Base-by-base conservation (phyloP, 164 flowering plant species). In the Liriodendron chinense region DNA sequence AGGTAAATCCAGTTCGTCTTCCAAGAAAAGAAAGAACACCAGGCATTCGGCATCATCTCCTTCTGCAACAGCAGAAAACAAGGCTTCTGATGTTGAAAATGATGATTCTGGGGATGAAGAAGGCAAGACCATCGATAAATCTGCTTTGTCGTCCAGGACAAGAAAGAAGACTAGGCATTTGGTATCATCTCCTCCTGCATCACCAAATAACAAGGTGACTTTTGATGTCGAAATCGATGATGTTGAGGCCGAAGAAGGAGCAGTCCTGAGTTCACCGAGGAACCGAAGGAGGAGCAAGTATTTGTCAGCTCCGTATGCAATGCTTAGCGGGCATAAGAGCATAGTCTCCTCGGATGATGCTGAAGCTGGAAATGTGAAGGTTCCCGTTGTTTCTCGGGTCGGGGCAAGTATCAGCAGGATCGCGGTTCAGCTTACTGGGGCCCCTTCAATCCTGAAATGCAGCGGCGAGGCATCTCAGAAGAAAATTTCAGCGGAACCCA, bases 231-330 rank as follows among this genome's bases (percentile, higher is more conserved):
- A 50, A 20, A n/a, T 34, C 63, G 14, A 49, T 70, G 69, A 67
- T 16, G 69, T 16, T 6, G 53, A 57, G 59, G 68, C 48, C 50
- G 72, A 66, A 64, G 82, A 76, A 48, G 75, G 74, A 72, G 78
- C 76, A 74, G 71, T 84, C 12, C 68, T 67, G 75, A 62, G 61
- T 50, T 87, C 83, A 9, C 80, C 83, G 12, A 85, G 97, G 85
- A 88, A 84, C 75, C 75, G 95, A 66, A 91, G 84, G 85, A 94
- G 83, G 86, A 94, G 98, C 93, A 92, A 83, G 86, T 94, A 89
- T 75, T 79, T 94, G 75, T 90, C 97, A 2, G 87, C 84, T 78
- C 94, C 98, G n/a, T 91, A 86, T 72, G 79, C 88, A 10, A 83
- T 79, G 70, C 57, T 76, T 8, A 43, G 61, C 25, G 76, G 75